Percentiles rank a stretch among this genome's conserved stretches.
phyloP scores from a whole-genome alignment of 768 basidiomycete genomes.

The Lactifluus volemus region DNA sequence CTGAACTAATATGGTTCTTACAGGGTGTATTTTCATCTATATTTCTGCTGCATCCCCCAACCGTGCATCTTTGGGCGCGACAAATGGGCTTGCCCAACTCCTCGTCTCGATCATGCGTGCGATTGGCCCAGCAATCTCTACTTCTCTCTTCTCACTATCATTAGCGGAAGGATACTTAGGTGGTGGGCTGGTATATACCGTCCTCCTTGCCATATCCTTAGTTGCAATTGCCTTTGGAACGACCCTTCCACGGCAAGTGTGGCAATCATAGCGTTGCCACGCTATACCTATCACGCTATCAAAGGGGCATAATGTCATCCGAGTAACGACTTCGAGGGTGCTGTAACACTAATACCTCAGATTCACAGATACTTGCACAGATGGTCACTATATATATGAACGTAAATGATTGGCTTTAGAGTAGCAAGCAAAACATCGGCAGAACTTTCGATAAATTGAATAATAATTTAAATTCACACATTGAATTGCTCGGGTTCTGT shows the following conservation, averaged over 20 bases:
- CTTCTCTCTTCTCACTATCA: constrained; percentile 59
- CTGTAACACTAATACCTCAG: neutral
- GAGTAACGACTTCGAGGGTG: neutral
- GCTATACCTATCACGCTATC: neutral
- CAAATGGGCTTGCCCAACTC: constrained; percentile 23
- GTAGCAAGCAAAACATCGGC: too few species aligned
- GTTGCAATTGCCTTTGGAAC: constrained; percentile 25
- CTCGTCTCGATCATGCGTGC: constrained; percentile 33
- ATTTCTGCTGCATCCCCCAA: constrained; percentile 30
- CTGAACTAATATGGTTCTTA: neutral
- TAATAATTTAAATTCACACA: too few species aligned
- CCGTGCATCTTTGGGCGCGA: too few species aligned
- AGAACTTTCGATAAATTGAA: too few species aligned
- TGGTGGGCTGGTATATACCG: constrained; percentile 48
- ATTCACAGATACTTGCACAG: neutral
- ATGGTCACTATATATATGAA: too few species aligned
- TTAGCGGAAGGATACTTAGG: constrained; percentile 39
- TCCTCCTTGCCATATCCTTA: constrained; percentile 27
- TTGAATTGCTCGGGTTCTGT: too few species aligned
- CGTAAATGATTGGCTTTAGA: too few species aligned
- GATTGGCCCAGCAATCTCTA: constrained; percentile 28
- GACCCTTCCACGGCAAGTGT: constrained; percentile 27
- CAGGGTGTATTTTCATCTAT: constrained; percentile 65
- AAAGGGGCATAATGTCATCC: neutral
- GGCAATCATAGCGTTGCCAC: constrained; percentile 4